Percentiles rank a stretch among this genome's conserved stretches.
These are phyloP conservation scores for Picocystis salinarum DNA, from an alignment of 139 green algal species.

Conservation along the genomic window DNA sequence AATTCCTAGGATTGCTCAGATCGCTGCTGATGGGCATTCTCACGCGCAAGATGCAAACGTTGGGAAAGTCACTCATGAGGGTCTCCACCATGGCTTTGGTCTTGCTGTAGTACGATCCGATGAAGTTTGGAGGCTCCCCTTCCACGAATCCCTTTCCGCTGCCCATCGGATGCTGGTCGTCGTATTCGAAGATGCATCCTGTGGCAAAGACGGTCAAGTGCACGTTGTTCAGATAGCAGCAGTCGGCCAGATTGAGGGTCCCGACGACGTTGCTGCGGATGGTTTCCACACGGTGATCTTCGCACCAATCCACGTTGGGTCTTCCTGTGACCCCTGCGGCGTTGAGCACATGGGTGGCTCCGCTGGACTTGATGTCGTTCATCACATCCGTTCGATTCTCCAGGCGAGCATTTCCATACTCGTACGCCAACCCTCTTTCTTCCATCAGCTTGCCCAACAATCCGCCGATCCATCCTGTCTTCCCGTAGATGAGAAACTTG, in stretches of 20 bases:
- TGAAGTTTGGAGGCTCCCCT: slow-evolving; percentile 86
- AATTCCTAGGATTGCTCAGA: slow-evolving; percentile 81
- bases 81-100: slow-evolving; percentile 84
- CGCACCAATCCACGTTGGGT: slow-evolving; percentile 97
- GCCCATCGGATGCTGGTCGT: slow-evolving; percentile 43
- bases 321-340: slow-evolving; percentile 81
- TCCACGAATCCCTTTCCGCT: slow-evolving; percentile 77
- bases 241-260: slow-evolving; percentile 75
- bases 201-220: slow-evolving; percentile 93
- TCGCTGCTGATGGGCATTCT: slow-evolving; percentile 89
- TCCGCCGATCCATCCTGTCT: slow-evolving; percentile 70
- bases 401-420: slow-evolving; percentile 61
- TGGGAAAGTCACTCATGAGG: slow-evolving; percentile 72
- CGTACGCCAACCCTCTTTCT: slow-evolving; percentile 52
- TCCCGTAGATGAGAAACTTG: slow-evolving; percentile 70
- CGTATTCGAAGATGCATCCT: slow-evolving; percentile 97
- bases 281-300: slow-evolving; percentile 82
- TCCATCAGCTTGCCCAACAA: slow-evolving; percentile 57
- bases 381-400: slow-evolving; percentile 65
- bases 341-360: slow-evolving; percentile 80
- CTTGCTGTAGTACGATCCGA: slow-evolving; percentile 87
- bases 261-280: slow-evolving; percentile 89
- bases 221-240: slow-evolving; percentile 36
- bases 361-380: slow-evolving; percentile 50
- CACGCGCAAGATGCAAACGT: slow-evolving; percentile 80